Percentiles rank a stretch among this genome's conserved stretches.
Evolutionary conservation across 2,329 filamentous ascomycete genomes (phyloP).

Genomic region (Paecilomyces sp.): DNA sequence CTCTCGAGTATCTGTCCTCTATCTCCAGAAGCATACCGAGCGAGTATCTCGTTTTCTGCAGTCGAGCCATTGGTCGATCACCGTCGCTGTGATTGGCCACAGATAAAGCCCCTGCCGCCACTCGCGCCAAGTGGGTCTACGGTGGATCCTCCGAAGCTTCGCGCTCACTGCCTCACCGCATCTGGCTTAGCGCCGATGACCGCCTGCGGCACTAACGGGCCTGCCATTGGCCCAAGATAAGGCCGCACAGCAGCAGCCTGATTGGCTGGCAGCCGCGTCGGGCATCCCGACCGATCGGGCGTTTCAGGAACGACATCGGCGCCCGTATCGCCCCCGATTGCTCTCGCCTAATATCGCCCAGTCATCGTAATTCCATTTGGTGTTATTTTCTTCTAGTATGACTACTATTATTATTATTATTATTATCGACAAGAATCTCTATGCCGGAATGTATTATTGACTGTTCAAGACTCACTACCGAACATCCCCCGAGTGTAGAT

Average conservation of each 20-base stretch:
- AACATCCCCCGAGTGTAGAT: too few species aligned
- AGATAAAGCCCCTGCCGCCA: conserved; percentile 16
- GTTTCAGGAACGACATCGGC: conserved; percentile 4
- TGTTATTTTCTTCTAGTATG: too few species aligned
- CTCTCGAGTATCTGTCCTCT: too few species aligned
- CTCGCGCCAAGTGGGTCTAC: not conserved
- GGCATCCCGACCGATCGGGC: not conserved
- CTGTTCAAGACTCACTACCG: too few species aligned
- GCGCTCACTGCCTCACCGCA: not conserved
- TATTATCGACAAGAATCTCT: too few species aligned
- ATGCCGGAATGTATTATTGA: too few species aligned
- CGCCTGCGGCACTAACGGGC: not conserved
- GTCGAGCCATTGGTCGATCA: conserved; percentile 10
- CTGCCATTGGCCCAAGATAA: conserved; percentile 1
- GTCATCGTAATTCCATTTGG: not conserved
- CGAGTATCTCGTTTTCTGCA: too few species aligned
- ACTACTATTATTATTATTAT: too few species aligned
- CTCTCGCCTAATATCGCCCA: not conserved
- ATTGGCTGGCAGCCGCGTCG: not conserved
- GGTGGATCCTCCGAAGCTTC: not conserved
- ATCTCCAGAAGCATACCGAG: too few species aligned
- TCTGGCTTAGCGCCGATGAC: not conserved
- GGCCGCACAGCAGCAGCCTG: not conserved
- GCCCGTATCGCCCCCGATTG: not conserved
- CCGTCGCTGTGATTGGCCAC: conserved; percentile 12